Evolutionary conservation across 1,284 basidiomycete species (phyloP), one percentile per base, ranked within the genome.

Genomic region (Xerocomus amazonicus): DNA sequence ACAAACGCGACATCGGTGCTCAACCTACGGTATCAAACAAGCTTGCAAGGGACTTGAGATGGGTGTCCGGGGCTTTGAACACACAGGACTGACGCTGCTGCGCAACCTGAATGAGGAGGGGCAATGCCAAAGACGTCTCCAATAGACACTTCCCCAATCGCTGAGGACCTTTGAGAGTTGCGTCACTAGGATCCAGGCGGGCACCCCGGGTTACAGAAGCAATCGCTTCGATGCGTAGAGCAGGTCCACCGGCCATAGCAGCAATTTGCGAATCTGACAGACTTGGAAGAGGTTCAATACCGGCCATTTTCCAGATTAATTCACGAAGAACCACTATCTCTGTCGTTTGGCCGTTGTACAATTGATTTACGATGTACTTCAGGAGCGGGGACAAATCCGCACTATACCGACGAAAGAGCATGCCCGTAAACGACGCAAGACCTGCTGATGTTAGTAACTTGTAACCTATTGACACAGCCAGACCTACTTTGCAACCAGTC

Each of bases 231-330:
- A 87, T 85, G 36, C 92, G 84, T 53, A 99, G 77, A 32, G 84
- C 78, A 1, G 89, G 85, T 0, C 97, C 97, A 47, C 95, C 92
- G 3, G 90, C 89, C 79, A 97, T 92, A 2, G 92, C 91, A 31
- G 79, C 70, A 42, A 99, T 83, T 67, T 99, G 95, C 0, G 84
- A 76, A 55, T 97, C 91, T 1, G 92, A 91, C 39, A 98, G 74
- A 65, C 85, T 92, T 1, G 90, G 90, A 43, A 97, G 74, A 9
- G 92, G 90, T 62, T 97, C 90, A 55, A 97, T 92, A 5, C 91
- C 94, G 4, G 92, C 87, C 92, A 98, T 97, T 66, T 94, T 92
- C 75, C 85, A 89, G 50, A 99, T 90, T 46, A 99, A 73, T 64
- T 97, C 94, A 39, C 90, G 84, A 19, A 99, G 75, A 32, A 99